phyloP scores from a whole-genome alignment of 2,329 filamentous ascomycete genomes.

The Fusarium circinatum region DNA sequence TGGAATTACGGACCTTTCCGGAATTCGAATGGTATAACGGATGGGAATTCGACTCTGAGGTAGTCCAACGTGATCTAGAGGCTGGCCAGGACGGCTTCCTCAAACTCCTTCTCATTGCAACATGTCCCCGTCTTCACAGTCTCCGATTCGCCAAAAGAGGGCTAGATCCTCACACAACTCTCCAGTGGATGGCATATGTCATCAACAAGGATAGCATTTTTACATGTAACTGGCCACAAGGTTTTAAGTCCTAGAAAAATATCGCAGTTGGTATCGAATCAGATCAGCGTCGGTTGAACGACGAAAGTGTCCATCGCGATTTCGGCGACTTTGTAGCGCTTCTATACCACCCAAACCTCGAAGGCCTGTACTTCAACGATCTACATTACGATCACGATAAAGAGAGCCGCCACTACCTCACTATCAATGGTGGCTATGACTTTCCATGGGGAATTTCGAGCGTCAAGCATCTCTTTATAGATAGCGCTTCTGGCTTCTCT shows the following conservation, averaged over 20 bases:
- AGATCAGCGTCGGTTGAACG: neutral
- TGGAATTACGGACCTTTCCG: neutral
- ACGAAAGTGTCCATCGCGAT: neutral
- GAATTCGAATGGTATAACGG: too few relatives aligned
- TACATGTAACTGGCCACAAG: neutral
- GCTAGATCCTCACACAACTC: neutral
- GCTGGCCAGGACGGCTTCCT: slow-evolving; percentile 21
- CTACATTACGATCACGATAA: neutral
- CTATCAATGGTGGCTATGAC: neutral
- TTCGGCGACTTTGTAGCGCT: neutral
- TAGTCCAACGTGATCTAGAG: neutral
- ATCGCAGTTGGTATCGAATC: slow-evolving; percentile 4
- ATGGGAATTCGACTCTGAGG: neutral
- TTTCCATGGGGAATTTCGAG: slow-evolving; percentile 5
- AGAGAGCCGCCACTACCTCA: neutral
- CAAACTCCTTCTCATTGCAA: slow-evolving; percentile 28
- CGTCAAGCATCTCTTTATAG: slow-evolving; percentile 16
- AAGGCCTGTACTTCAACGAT: slow-evolving; percentile 7
- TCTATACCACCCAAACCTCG: slow-evolving; percentile 8
- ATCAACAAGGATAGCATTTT: neutral
- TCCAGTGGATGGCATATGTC: slow-evolving; percentile 4
- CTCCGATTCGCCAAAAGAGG: slow-evolving; percentile 12
- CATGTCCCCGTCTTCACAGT: slow-evolving; percentile 21
- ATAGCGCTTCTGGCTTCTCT: neutral
- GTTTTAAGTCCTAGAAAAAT: slow-evolving; percentile 15